Evolutionary conservation across 208 protist genomes (phyloP).

Genomic region (Acanthamoeba lenticulata): DNA sequence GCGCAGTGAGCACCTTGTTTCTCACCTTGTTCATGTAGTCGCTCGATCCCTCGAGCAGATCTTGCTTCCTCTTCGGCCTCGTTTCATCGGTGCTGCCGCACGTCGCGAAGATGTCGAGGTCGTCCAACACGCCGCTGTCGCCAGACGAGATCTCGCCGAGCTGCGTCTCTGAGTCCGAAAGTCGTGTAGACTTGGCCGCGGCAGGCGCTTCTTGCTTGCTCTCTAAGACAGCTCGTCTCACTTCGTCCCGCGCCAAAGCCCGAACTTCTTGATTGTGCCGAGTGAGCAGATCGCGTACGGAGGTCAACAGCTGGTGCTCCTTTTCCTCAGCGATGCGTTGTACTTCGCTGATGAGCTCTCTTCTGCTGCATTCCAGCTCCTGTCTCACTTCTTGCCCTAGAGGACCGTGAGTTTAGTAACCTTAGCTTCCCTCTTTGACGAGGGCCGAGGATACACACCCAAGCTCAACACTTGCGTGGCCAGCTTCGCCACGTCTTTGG

Average conservation of each 20-base stretch:
- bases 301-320: neutral
- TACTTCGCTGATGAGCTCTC: neutral
- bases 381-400: neutral
- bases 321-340: neutral
- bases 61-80: neutral
- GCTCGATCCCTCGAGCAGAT: neutral
- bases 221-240: neutral
- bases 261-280: neutral
- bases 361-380: neutral
- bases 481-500: too few relatives aligned
- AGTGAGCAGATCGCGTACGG: neutral
- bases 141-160: neutral
- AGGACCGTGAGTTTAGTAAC: neutral
- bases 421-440: neutral
- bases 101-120: neutral
- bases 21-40: neutral
- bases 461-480: too few relatives aligned
- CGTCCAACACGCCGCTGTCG: neutral
- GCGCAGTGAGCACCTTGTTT: neutral
- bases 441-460: too few relatives aligned
- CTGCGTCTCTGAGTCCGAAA: neutral
- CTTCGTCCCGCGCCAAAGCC: neutral
- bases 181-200: neutral
- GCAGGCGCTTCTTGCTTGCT: neutral
- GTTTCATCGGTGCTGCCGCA: neutral